These are phyloP conservation scores for Mortierella sp. DNA, from an alignment of 371 early-diverging fungal genomes.

Conservation along the genomic window DNA sequence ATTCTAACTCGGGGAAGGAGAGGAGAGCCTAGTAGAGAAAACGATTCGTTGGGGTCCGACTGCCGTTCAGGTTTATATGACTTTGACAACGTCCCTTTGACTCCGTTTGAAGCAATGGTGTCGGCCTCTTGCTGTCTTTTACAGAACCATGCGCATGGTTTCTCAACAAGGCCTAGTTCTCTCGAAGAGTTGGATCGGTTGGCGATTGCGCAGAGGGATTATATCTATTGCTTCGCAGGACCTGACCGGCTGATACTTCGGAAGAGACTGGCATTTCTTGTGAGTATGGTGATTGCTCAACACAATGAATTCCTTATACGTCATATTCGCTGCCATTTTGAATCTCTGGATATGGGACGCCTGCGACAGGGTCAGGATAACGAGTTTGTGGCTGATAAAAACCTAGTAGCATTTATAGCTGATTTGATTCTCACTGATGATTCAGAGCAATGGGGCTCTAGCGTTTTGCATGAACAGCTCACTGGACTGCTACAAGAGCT, in stretches of 20 bases:
- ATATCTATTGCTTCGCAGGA: constrained; percentile 9
- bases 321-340: constrained; percentile 3
- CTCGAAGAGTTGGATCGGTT: background rate
- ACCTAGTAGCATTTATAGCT: background rate
- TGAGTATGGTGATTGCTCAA: constrained; percentile 4
- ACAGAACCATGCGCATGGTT: background rate
- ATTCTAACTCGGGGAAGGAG: background rate
- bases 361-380: background rate
- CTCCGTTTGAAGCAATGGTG: constrained; percentile 1
- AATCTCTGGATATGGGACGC: background rate
- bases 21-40: background rate
- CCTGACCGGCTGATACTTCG: constrained; percentile 13
- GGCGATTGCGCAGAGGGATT: constrained; percentile 2
- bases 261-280: constrained; percentile 18
- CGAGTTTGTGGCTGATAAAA: background rate
- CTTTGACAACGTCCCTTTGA: background rate
- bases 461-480: background rate
- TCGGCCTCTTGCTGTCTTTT: constrained; percentile 4
- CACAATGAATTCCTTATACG: constrained; percentile 6
- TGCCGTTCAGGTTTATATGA: background rate
- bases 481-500: constrained; percentile 5
- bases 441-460: background rate
- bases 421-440: constrained; percentile 2
- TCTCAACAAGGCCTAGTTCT: background rate
- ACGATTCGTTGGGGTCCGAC: background rate